Evolutionary conservation across 2,329 filamentous ascomycete genomes (phyloP), one percentile per base, ranked within the genome.

Genomic region (Stemphylium vesicarium): DNA sequence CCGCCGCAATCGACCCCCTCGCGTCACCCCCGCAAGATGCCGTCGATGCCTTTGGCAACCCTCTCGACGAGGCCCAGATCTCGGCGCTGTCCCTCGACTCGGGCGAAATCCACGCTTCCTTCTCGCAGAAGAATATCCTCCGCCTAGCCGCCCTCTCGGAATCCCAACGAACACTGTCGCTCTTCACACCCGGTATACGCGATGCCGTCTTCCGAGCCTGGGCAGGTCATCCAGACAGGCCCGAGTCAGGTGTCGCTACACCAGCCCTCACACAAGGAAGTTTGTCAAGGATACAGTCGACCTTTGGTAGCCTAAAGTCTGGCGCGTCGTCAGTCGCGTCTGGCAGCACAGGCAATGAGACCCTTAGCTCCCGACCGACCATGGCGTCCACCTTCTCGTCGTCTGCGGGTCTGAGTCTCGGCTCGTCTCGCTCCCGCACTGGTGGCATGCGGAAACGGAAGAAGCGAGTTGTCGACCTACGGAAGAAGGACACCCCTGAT

Each of bases 131-230:
- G 82, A 98, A 96, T 67, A 80, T 98, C 33, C 78, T 96, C 20
- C 88, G 91, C 45, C 81, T 99, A 11, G 91, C 90, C 20, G 86
- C 91, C 0, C 80, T 99, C 53, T 92, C 87, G 4, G 90, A 96
- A 69, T 96, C 92, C 2, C 92, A 98, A 67, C 87, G 91, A 42
- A 98, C 95, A 0, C 79, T 98, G 31, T 96, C 93, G 4, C 81
- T 98, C 0, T 96, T 96, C 72, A 97, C 94, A 1, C 92, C 94
- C 0, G 87, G 89, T n/a, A 94, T 98, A 54, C 82, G 86, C 47
- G 92, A 98, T 74, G 91, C 91, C 4, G 89, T 98, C 22, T 97
- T 96, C 75, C 86, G 95, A 56, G 95, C 94, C 29, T 96, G 93
- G 91, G 91, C 94, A 13, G 90, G 90, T 36, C 86, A 88, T 32